Conservation (phyloP, 179 eudicot species). For the Vitellaria paradoxa region DNA sequence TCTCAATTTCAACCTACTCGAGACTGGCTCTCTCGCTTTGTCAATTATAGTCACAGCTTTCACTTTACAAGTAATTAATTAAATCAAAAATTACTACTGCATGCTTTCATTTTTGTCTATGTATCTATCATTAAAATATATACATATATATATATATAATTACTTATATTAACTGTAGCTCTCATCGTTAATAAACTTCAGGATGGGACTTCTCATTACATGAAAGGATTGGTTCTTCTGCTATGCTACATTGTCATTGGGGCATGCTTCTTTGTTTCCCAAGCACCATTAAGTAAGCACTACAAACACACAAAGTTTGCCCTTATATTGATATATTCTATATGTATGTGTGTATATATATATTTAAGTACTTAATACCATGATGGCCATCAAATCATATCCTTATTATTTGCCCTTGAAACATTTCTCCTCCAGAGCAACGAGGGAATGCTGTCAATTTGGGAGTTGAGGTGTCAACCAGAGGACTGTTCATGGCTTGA, state of each 20-base stretch:
- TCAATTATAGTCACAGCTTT: conserved; percentile 69
- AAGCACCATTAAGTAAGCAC: conserved; percentile 40
- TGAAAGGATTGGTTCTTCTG: conserved; percentile 78
- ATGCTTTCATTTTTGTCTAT: not conserved
- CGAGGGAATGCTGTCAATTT: conserved; percentile 20
- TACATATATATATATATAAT: no score
- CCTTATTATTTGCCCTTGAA: not conserved
- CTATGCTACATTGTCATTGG: conserved; percentile 74
- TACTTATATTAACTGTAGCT: not conserved
- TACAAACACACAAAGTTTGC: not conserved
- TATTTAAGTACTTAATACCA: no score
- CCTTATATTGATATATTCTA: not conserved
- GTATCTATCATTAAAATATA: not conserved
- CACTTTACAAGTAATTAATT: conserved; percentile 57
- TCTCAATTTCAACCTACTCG: conserved; percentile 66
- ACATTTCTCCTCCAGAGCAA: conserved; percentile 18
- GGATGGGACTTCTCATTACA: conserved; percentile 94
- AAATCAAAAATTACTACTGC: no score
- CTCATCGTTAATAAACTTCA: conserved; percentile 18
- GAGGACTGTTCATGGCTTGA: conserved; percentile 22
- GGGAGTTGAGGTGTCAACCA: conserved; percentile 20
- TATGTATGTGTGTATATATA: no score
- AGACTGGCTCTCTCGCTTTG: conserved; percentile 66
- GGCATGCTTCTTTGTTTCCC: conserved; percentile 56
- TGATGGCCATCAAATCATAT: not conserved